These are phyloP conservation scores for Aspergillus pseudoterreus DNA, from an alignment of 2,329 filamentous ascomycete genomes.

Conservation along the genomic window DNA sequence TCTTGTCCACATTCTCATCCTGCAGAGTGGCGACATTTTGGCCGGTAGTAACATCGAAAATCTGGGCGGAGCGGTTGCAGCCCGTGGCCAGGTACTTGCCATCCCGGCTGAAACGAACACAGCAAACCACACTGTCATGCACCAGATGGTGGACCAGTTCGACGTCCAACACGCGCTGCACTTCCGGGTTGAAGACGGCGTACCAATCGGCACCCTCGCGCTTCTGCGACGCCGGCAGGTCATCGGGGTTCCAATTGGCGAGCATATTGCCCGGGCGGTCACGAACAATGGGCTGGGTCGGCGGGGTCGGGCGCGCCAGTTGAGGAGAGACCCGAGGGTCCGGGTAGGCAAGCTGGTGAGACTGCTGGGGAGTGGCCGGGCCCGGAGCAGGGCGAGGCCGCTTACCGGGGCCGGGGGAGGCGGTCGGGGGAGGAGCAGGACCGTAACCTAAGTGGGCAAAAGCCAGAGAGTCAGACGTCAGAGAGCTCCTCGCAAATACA, in stretches of 20 bases:
- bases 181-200: slow-evolving; percentile 90
- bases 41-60: slow-evolving; percentile 87
- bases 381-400: slow-evolving; percentile 61
- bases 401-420: slow-evolving; percentile 80
- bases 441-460: slow-evolving; percentile 60
- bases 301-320: slow-evolving; percentile 76
- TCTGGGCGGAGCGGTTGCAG: slow-evolving; percentile 98
- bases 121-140: slow-evolving; percentile 97
- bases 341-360: slow-evolving; percentile 80
- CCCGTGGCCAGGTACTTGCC: slow-evolving; percentile 95
- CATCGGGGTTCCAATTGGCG: slow-evolving; percentile 81
- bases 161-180: slow-evolving; percentile 86
- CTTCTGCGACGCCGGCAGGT: slow-evolving; percentile 81
- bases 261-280: slow-evolving; percentile 64
- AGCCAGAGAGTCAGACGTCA: slow-evolving; percentile 47
- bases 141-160: slow-evolving; percentile 88
- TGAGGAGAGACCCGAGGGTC: slow-evolving; percentile 80
- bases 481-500: slow-evolving; percentile 17
- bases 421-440: slow-evolving; percentile 76
- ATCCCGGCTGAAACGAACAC: slow-evolving; percentile 92
- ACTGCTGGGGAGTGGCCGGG: slow-evolving; percentile 88
- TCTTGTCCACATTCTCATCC: slow-evolving; percentile 80
- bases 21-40: slow-evolving; percentile 86
- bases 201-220: slow-evolving; percentile 92
- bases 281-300: slow-evolving; percentile 49